A percentile compares a stretch with the other conserved stretches of the same genome.
These are phyloP conservation scores for Capsella bursapastoris DNA, from an alignment of 345 rosid species.

Conservation along the genomic window DNA sequence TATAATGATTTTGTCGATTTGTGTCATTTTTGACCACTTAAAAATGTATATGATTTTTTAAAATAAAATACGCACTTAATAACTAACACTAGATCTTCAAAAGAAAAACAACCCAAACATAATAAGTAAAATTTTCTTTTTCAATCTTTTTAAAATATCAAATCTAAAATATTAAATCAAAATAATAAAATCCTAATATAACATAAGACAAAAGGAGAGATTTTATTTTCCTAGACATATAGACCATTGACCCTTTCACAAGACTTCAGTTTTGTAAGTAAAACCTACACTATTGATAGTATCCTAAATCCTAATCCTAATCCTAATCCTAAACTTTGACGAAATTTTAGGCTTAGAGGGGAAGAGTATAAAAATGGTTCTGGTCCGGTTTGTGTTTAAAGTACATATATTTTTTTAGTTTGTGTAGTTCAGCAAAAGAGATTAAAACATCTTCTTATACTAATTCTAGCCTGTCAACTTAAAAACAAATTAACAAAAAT, in stretches of 20 bases:
- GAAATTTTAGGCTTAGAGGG: background rate
- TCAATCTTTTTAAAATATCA: too few relatives aligned
- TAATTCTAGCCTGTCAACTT: background rate
- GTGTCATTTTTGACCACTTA: too few relatives aligned
- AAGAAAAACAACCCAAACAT: too few relatives aligned
- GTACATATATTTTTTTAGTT: background rate
- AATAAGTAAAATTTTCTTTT: too few relatives aligned
- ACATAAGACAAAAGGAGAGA: too few relatives aligned
- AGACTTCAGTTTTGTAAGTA: background rate
- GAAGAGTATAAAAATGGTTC: background rate
- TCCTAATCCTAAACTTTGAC: background rate
- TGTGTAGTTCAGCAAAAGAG: background rate
- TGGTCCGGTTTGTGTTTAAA: background rate
- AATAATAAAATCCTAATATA: too few relatives aligned
- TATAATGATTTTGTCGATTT: too few relatives aligned
- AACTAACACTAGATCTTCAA: too few relatives aligned
- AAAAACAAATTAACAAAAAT: background rate
- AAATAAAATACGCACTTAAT: too few relatives aligned
- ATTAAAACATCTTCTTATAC: background rate
- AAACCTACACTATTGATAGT: background rate
- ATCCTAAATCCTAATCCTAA: background rate
- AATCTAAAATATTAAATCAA: too few relatives aligned
- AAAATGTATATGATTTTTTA: too few relatives aligned
- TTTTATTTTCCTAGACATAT: background rate
- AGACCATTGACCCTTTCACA: background rate